phyloP scores from a whole-genome alignment of 495 filamentous ascomycete genomes.

The Echria macrotheca region DNA sequence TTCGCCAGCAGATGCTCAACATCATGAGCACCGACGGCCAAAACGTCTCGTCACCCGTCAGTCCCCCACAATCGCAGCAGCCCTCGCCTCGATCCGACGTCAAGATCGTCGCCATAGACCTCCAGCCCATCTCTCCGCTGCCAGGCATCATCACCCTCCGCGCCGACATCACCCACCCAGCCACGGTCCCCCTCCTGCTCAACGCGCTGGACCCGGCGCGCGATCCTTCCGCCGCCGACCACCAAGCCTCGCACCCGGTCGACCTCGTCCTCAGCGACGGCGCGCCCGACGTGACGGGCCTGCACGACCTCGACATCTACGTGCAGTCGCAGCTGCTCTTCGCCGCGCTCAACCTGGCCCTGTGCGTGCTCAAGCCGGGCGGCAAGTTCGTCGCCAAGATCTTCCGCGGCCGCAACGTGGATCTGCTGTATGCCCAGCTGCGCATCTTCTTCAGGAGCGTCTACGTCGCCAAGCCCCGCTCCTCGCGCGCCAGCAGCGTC shows the following conservation, averaged over 20 bases:
- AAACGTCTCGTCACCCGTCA: conserved; percentile 3
- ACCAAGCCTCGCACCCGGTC: conserved; percentile 61
- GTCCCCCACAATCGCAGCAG: neutral
- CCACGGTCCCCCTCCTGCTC: conserved; percentile 82
- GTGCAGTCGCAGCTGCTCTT: conserved; percentile 93
- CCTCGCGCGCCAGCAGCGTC: conserved; percentile 86
- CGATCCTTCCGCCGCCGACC: conserved; percentile 45
- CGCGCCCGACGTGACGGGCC: conserved; percentile 90
- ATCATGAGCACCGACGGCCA: conserved; percentile 35
- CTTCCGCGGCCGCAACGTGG: conserved; percentile 88
- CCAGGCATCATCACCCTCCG: conserved; percentile 86
- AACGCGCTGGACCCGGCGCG: conserved; percentile 75
- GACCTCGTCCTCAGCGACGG: conserved; percentile 93
- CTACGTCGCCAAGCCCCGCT: conserved; percentile 85
- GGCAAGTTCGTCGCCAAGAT: conserved; percentile 98
- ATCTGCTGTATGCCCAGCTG: conserved; percentile 85
- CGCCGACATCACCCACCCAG: conserved; percentile 95
- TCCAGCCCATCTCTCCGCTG: conserved; percentile 91
- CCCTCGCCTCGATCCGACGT: conserved; percentile 64
- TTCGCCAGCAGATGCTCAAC: conserved; percentile 51
- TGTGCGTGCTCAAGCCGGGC: conserved; percentile 85
- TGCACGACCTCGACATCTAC: conserved; percentile 97
- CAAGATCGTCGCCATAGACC: conserved; percentile 90
- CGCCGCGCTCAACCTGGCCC: conserved; percentile 83
- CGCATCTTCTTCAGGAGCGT: conserved; percentile 85